Percentiles rank a stretch among this genome's conserved stretches.
These are phyloP conservation scores for Dipodascopsis uninucleata DNA, from an alignment of 805 yeast genomes.

Conservation along the genomic window DNA sequence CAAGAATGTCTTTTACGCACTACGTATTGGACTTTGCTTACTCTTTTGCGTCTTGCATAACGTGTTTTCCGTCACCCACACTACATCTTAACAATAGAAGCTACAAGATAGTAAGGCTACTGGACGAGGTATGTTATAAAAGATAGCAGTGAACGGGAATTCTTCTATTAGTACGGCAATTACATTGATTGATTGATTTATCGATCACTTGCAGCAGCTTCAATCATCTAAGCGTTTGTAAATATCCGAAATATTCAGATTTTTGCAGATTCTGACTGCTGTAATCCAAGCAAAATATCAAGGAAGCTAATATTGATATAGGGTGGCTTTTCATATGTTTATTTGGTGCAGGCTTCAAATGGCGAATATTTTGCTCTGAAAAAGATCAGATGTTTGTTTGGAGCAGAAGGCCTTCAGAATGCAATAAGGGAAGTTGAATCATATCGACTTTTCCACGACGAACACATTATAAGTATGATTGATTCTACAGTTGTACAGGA, in stretches of 20 bases:
- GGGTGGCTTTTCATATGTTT: conserved; percentile 85
- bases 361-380: conserved; percentile 66
- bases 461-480: conserved; percentile 62
- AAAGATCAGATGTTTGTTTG: conserved; percentile 83
- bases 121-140: conserved; percentile 70
- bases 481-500: conserved; percentile 73
- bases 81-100: conserved; percentile 58
- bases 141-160: no score
- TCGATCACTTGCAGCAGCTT: no score
- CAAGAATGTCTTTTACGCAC: conserved; percentile 15
- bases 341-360: conserved; percentile 56
- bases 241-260: conserved; percentile 6
- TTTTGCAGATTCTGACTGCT: no score
- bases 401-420: conserved; percentile 65
- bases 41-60: conserved; percentile 37
- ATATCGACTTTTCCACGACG: conserved; percentile 65
- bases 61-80: conserved; percentile 49
- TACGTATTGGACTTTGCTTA: conserved; percentile 32
- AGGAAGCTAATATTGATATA: no score
- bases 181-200: no score
- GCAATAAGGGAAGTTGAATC: conserved; percentile 77
- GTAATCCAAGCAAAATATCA: not conserved
- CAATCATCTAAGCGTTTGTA: no score
- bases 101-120: conserved; percentile 61
- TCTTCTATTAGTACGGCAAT: no score